Base-by-base conservation (phyloP, 805 yeast genomes). In the Scheffersomyces amazonensis region DNA sequence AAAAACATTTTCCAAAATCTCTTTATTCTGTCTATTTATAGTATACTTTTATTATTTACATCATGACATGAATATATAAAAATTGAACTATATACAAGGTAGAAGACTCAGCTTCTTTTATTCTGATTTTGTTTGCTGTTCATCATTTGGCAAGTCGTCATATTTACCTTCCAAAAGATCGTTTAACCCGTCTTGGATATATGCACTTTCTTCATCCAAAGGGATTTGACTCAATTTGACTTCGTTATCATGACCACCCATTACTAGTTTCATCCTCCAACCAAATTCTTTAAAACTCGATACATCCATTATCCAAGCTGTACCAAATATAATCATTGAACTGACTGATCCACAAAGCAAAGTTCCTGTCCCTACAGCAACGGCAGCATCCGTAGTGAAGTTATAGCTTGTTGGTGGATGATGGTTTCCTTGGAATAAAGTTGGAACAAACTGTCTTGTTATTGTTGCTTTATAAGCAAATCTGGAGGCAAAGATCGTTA, bases 321-420 rank as follows among this genome's bases (percentile, higher is more conserved):
- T 69, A 2, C 95, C 95, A 28, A 86, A 76, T 2, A 81, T 66
- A 4, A 78, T 61, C 87, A 87, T 86, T 1, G 87, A 75, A 49
- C 83, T 75, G 0, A 87, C 77, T 1, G 88, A 75, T 0, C 81
- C 73, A 2, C 96, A 86, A 13, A 90, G 64, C 33, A 84, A 62
- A 0, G 96, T 78, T 2, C 96, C 95, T 29, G 86, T 82, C 0
- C 83, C 78, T 2, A 90, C 87, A 0, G 96, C 96, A 29, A 81
- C 79, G 23, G 87, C 77, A 2, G 96, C 96, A 57, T 89, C 96
- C 38, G 79, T 76, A 44, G 86, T 80, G 55, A 86, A 81, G 21
- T 85, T 82, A 53, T 82, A 84, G 29, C 69, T 53, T n/a, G 80
- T 71, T 4, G 96, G 96, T 2, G 95, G 95, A 40, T 78, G 75